These are phyloP conservation scores for Sugiyamaella floridensis DNA, from an alignment of 805 yeast genomes.

Conservation along the genomic window DNA sequence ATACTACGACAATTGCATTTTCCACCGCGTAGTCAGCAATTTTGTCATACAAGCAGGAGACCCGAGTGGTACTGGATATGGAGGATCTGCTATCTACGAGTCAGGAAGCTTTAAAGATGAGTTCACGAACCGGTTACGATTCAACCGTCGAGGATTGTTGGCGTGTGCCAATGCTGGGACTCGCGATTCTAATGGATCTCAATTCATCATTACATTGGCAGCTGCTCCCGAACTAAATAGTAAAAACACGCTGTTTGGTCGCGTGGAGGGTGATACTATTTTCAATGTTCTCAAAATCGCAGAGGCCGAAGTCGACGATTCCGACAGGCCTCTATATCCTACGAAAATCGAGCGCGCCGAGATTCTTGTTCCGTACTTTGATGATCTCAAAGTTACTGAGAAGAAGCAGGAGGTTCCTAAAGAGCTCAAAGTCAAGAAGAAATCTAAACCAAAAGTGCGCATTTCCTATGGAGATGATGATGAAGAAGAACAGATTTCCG, in stretches of 20 bases:
- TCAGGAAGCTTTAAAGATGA: constrained; percentile 35
- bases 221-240: constrained; percentile 41
- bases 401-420: constrained; percentile 8
- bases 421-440: constrained; percentile 4
- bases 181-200: constrained; percentile 31
- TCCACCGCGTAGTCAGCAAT: constrained; percentile 35
- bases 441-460: constrained; percentile 25
- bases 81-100: constrained; percentile 25
- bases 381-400: constrained; percentile 20
- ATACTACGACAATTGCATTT: constrained; percentile 36
- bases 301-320: constrained; percentile 40
- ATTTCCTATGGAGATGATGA: constrained; percentile 38
- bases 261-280: constrained; percentile 48
- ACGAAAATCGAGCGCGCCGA: constrained; percentile 36
- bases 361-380: constrained; percentile 45
- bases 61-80: constrained; percentile 29
- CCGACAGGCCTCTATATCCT: constrained; percentile 46
- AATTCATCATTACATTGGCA: constrained; percentile 44
- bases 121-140: constrained; percentile 45
- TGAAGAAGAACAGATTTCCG: constrained; percentile 22
- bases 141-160: constrained; percentile 46
- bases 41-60: constrained; percentile 37
- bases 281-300: constrained; percentile 46
- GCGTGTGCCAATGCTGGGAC: constrained; percentile 41
- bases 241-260: constrained; percentile 47